These are phyloP conservation scores for Penicillium olsonii DNA, from an alignment of 2,329 filamentous ascomycete species.

Conservation along the genomic window DNA sequence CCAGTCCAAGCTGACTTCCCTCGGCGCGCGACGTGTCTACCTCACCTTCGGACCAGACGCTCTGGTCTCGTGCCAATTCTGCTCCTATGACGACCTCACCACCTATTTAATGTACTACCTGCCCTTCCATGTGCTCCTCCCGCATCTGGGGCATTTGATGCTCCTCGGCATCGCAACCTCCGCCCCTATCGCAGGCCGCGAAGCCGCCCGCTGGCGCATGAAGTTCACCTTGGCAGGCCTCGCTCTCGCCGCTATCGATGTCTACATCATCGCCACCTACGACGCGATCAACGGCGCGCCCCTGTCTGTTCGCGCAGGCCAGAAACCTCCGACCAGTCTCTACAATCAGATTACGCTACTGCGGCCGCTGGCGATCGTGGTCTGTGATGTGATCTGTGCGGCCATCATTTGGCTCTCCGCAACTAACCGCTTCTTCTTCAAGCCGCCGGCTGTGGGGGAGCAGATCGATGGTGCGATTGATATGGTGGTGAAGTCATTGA, in stretches of 20 bases:
- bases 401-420: slow-evolving; percentile 71
- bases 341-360: slow-evolving; percentile 54
- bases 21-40: slow-evolving; percentile 77
- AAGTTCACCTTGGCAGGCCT: slow-evolving; percentile 66
- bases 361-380: slow-evolving; percentile 65
- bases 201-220: slow-evolving; percentile 68
- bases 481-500: slow-evolving; percentile 56
- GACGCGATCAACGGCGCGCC: slow-evolving; percentile 57
- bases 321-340: slow-evolving; percentile 57
- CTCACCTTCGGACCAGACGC: slow-evolving; percentile 76
- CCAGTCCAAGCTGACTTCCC: slow-evolving; percentile 66
- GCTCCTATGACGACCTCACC: slow-evolving; percentile 66
- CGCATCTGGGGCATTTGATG: slow-evolving; percentile 78
- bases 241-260: slow-evolving; percentile 62
- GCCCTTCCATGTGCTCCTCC: slow-evolving; percentile 65
- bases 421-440: slow-evolving; percentile 76
- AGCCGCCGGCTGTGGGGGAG: slow-evolving; percentile 62
- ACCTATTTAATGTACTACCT: slow-evolving; percentile 81
- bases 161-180: slow-evolving; percentile 75
- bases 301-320: slow-evolving; percentile 61
- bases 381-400: slow-evolving; percentile 65
- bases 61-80: slow-evolving; percentile 78
- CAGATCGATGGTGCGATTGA: slow-evolving; percentile 60
- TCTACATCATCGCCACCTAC: slow-evolving; percentile 67
- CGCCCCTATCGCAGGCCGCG: slow-evolving; percentile 61